Conservation (phyloP, 2,329 filamentous ascomycete species). For the Aspergillus arachidicola region DNA sequence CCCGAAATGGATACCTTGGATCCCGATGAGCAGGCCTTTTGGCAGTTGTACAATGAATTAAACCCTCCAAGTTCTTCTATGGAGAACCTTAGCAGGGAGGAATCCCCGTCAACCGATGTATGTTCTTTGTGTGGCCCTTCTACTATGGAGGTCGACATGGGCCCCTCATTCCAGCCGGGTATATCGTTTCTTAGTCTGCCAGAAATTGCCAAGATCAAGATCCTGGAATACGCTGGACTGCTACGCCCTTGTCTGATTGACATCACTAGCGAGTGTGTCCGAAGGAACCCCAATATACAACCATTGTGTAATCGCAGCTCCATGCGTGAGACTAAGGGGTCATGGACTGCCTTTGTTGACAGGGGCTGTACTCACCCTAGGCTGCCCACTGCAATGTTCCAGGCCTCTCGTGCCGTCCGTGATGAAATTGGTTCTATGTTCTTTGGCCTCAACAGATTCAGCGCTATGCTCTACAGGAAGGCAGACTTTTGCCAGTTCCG, state of each 20-base stretch:
- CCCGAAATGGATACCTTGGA: conserved; percentile 1
- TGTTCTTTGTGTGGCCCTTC: not conserved
- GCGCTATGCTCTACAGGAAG: conserved; percentile 13
- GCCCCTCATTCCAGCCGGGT: not conserved
- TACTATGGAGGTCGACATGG: not conserved
- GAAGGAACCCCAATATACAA: conserved; percentile 5
- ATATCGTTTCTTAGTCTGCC: conserved; percentile 25
- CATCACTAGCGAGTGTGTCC: conserved; percentile 15
- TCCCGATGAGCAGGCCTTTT: conserved; percentile 5
- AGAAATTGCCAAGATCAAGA: conserved; percentile 18
- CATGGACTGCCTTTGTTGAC: conserved; percentile 10
- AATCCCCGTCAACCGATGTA: not conserved
- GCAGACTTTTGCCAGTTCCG: conserved; percentile 21
- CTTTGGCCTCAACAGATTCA: conserved; percentile 22
- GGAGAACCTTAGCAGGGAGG: not conserved
- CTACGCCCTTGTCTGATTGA: conserved; percentile 26
- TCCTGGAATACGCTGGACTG: conserved; percentile 26
- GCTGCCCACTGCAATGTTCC: conserved; percentile 21
- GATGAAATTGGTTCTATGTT: conserved; percentile 21
- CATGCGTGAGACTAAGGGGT: conserved; percentile 7
- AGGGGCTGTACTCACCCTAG: conserved; percentile 21
- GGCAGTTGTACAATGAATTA: conserved; percentile 1
- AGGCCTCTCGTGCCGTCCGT: conserved; percentile 16
- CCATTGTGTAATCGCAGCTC: conserved; percentile 5
- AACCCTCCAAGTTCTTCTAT: not conserved